These are phyloP conservation scores for Cairneyella variabilis DNA, from an alignment of 495 filamentous ascomycete genomes.

Conservation along the genomic window DNA sequence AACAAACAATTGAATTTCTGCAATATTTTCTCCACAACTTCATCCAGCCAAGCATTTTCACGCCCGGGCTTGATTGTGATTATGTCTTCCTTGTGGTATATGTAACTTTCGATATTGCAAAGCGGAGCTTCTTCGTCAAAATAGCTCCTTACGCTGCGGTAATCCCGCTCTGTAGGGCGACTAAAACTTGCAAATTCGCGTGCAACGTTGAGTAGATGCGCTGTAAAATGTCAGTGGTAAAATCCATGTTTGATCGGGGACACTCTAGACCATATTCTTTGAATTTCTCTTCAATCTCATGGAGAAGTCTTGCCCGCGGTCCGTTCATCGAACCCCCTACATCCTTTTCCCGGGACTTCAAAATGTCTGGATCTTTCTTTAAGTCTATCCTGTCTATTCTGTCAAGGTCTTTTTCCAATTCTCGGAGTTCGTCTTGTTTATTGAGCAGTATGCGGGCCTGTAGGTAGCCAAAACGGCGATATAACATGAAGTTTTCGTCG, in stretches of 20 bases:
- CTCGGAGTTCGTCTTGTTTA: constrained; percentile 34
- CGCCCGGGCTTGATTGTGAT: constrained; percentile 32
- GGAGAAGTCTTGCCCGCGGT: constrained; percentile 3
- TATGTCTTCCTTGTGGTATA: constrained; percentile 33
- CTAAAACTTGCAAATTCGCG: constrained; percentile 1
- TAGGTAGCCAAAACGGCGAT: constrained; percentile 33
- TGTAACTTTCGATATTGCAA: constrained; percentile 14
- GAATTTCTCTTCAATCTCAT: constrained; percentile 8
- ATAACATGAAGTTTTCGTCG: constrained; percentile 32
- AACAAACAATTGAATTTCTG: neutral
- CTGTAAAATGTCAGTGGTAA: constrained; percentile 7
- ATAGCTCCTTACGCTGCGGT: constrained; percentile 27
- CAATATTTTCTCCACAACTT: constrained; percentile 29
- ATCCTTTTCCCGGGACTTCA: constrained; percentile 12
- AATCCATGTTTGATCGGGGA: neutral
- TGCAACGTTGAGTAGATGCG: neutral
- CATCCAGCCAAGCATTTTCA: constrained; percentile 35
- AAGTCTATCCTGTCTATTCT: constrained; percentile 26
- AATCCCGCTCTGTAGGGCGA: constrained; percentile 24
- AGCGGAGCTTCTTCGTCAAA: constrained; percentile 23
- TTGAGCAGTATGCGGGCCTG: constrained; percentile 34
- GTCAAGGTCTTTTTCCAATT: constrained; percentile 31
- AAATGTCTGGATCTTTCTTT: constrained; percentile 4
- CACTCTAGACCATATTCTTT: constrained; percentile 14
- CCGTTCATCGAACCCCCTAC: neutral